Conservation (phyloP, 345 rosid species). For the Salix dunnii region DNA sequence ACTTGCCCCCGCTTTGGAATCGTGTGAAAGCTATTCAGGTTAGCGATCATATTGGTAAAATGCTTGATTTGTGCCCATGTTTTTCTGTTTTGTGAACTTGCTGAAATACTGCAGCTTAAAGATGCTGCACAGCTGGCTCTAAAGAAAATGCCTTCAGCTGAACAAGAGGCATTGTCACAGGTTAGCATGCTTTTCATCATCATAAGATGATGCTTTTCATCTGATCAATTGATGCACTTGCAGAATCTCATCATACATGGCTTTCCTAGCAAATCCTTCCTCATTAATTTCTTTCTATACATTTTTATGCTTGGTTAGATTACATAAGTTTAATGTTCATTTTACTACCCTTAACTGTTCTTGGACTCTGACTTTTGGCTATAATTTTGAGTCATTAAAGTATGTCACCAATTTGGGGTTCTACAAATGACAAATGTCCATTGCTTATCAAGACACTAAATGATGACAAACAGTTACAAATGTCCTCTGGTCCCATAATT, state of each 20-base stretch:
- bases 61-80: conserved; percentile 14
- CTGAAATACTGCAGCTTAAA: conserved; percentile 58
- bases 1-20: conserved; percentile 82
- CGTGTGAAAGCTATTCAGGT: conserved; percentile 98
- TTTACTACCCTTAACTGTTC: background rate
- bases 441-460: background rate
- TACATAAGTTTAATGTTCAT: background rate
- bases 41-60: conserved; percentile 15
- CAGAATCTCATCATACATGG: background rate
- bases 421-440: background rate
- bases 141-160: conserved; percentile 94
- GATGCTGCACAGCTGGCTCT: conserved; percentile 93
- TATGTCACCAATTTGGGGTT: background rate
- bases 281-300: background rate
- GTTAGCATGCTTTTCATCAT: conserved; percentile 31
- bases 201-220: background rate
- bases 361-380: background rate
- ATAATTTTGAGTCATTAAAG: background rate
- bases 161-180: conserved; percentile 93
- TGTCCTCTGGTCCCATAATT: background rate
- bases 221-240: background rate
- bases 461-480: background rate
- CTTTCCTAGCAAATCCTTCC: background rate
- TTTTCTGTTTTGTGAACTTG: conserved; percentile 20
- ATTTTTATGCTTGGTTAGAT: background rate